Percentiles rank a stretch among this genome's conserved stretches.
Evolutionary conservation across 2,329 filamentous ascomycete genomes (phyloP).

Genomic region (Coniochaeta sp.): DNA sequence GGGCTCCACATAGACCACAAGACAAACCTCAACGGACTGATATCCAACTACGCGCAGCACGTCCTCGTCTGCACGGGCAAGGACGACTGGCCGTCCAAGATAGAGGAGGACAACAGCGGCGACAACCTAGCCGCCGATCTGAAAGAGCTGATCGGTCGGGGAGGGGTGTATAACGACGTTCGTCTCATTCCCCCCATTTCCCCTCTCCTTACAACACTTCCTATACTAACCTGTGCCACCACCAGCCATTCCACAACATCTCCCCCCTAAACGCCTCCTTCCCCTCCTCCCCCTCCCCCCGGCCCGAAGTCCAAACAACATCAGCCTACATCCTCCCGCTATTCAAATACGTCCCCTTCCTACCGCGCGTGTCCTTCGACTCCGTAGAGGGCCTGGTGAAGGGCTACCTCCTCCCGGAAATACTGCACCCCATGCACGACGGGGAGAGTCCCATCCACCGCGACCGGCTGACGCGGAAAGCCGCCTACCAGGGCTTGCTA

Average conservation of each 20-base stretch:
- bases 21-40: constrained; percentile 65
- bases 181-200: background rate
- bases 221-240: background rate
- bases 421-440: constrained; percentile 55
- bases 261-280: constrained; percentile 74
- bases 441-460: constrained; percentile 50
- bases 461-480: constrained; percentile 43
- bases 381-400: constrained; percentile 51
- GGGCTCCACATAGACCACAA: constrained; percentile 69
- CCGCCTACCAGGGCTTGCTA: constrained; percentile 44
- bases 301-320: constrained; percentile 41
- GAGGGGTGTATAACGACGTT: constrained; percentile 61
- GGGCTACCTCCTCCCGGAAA: constrained; percentile 58
- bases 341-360: constrained; percentile 71
- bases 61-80: constrained; percentile 77
- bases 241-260: constrained; percentile 75
- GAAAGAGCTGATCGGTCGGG: constrained; percentile 60
- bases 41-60: constrained; percentile 73
- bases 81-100: constrained; percentile 73
- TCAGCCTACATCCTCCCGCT: constrained; percentile 75
- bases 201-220: background rate
- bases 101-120: constrained; percentile 70
- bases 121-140: constrained; percentile 65
- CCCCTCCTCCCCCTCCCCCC: constrained; percentile 42
- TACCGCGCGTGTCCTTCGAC: constrained; percentile 56